phyloP scores from a whole-genome alignment of 202 grass and related monocot species.

The Bolboschoenoplectus hybrid region DNA sequence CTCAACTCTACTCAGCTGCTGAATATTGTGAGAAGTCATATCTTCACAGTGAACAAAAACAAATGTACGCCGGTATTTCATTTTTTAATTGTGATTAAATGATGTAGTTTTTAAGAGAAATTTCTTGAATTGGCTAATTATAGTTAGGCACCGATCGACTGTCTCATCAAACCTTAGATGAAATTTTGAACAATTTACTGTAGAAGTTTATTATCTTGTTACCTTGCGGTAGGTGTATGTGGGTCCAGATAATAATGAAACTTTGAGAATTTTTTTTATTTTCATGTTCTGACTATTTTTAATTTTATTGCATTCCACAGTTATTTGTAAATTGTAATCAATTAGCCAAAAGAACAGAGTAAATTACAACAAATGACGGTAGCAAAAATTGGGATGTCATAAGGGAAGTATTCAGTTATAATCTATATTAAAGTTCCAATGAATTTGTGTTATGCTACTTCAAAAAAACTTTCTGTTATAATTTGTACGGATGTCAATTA shows the following conservation, averaged over 20 bases:
- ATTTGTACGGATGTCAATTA: no score
- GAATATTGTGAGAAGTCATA: constrained; percentile 99
- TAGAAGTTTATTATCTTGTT: constrained; percentile 5
- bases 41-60: constrained; percentile 86
- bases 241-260: constrained; percentile 25
- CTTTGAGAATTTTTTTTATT: background rate
- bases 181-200: constrained; percentile 10
- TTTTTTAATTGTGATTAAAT: constrained; percentile 22
- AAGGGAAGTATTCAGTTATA: background rate
- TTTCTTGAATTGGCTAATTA: constrained; percentile 6
- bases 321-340: background rate
- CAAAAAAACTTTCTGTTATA: background rate
- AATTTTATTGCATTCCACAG: background rate
- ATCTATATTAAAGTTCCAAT: background rate
- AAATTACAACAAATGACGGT: background rate
- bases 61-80: constrained; percentile 52
- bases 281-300: background rate
- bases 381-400: constrained; percentile 1
- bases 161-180: background rate
- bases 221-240: constrained; percentile 19
- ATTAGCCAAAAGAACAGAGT: background rate
- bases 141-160: background rate
- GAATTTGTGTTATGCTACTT: constrained; percentile 5
- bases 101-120: background rate
- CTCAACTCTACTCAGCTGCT: constrained; percentile 89